Percentiles rank a stretch among this genome's conserved stretches.
phyloP scores from a whole-genome alignment of 1,284 basidiomycete genomes.

The Trichosporon sp. region DNA sequence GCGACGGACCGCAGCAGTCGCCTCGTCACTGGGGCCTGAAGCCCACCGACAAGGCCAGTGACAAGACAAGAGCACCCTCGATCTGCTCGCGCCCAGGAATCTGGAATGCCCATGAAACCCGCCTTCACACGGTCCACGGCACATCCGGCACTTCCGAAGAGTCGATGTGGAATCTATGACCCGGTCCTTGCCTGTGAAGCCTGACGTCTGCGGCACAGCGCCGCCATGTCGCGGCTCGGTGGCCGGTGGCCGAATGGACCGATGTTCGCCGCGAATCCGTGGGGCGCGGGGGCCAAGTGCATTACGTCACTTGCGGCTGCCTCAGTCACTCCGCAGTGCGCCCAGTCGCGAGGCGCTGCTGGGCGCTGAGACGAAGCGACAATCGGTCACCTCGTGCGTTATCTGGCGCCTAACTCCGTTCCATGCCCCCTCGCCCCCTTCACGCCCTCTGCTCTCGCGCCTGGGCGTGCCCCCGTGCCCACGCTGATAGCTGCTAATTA shows the following conservation, averaged over 20 bases:
- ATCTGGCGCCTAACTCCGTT: neutral
- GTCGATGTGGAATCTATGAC: neutral
- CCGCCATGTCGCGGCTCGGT: neutral
- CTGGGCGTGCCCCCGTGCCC: neutral
- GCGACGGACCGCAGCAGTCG: neutral
- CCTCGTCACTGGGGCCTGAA: neutral
- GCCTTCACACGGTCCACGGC: neutral
- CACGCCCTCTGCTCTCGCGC: neutral
- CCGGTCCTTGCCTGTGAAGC: neutral
- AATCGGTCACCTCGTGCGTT: conserved; percentile 1
- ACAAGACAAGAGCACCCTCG: neutral
- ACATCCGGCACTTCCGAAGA: neutral
- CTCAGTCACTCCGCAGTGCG: neutral
- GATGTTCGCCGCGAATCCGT: neutral
- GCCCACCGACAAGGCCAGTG: neutral
- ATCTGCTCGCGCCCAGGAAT: neutral
- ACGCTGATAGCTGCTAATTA: neutral
- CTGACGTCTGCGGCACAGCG: neutral
- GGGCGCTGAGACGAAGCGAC: neutral
- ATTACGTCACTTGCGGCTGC: neutral
- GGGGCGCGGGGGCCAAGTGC: neutral
- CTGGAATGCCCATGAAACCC: neutral
- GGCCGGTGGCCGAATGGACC: neutral
- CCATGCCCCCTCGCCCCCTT: neutral
- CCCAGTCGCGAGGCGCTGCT: neutral